These are phyloP conservation scores for Lactifluus pinguis DNA, from an alignment of 768 basidiomycete species.

Conservation along the genomic window DNA sequence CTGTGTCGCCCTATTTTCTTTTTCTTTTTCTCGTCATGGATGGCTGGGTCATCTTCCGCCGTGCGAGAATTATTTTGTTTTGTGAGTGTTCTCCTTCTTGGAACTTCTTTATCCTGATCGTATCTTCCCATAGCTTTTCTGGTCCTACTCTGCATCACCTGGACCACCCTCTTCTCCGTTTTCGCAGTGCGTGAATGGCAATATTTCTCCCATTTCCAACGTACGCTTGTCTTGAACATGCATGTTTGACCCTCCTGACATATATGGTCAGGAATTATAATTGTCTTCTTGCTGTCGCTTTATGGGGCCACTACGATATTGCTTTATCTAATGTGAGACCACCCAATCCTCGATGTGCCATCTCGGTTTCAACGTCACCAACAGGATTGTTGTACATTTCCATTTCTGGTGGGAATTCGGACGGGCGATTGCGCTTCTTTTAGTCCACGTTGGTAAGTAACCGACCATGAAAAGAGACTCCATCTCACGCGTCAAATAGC, in stretches of 20 bases:
- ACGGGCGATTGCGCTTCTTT: constrained; percentile 1
- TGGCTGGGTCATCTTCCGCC: constrained; percentile 16
- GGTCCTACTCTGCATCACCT: constrained; percentile 1
- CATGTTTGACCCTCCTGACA: not conserved
- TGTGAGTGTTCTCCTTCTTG: not conserved
- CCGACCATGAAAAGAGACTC: not conserved
- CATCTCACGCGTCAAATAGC: not conserved
- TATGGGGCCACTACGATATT: constrained; percentile 11
- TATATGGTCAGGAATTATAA: not conserved
- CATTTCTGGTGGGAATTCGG: constrained; percentile 14
- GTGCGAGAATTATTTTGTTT: constrained; percentile 11
- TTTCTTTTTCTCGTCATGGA: constrained; percentile 4
- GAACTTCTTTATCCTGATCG: not conserved
- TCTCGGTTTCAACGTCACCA: not conserved
- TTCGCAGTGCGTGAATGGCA: not conserved
- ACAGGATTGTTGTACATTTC: constrained; percentile 11
- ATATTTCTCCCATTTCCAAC: not conserved
- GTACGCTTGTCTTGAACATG: not conserved
- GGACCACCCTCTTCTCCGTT: constrained; percentile 4
- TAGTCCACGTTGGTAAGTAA: constrained; percentile 9
- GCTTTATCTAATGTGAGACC: constrained; percentile 16
- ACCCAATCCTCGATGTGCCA: not conserved
- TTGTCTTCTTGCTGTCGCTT: not conserved
- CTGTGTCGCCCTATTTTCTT: not conserved
- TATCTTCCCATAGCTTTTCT: constrained; percentile 2